Percentiles rank a stretch among this genome's conserved stretches.
Evolutionary conservation across 2,329 filamentous ascomycete genomes (phyloP).

Genomic region (Neurospora crassa): DNA sequence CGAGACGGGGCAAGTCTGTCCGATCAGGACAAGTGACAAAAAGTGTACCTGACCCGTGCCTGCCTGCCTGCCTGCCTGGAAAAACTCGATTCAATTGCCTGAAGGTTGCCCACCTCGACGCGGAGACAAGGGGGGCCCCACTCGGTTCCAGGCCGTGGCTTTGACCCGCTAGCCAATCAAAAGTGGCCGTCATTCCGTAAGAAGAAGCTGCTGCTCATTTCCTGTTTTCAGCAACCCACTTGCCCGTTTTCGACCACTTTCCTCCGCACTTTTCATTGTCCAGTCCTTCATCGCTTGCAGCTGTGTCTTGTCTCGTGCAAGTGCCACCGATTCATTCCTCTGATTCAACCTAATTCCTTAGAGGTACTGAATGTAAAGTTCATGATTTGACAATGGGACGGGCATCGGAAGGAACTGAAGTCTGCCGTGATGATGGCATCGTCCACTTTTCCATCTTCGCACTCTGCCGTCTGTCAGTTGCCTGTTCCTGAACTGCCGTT

Average conservation of each 20-base stretch:
- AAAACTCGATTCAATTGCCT: not conserved
- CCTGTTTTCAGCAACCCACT: conserved; percentile 10
- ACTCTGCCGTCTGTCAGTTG: not conserved
- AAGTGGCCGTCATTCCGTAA: conserved; percentile 17
- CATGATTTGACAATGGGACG: not conserved
- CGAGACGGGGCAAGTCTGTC: not conserved
- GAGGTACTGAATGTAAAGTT: not conserved
- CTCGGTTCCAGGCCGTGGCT: not conserved
- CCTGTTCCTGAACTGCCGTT: not conserved
- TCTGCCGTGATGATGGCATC: not conserved
- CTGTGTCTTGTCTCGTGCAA: not conserved
- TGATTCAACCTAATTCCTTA: not conserved
- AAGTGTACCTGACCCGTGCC: not conserved
- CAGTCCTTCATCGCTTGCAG: not conserved
- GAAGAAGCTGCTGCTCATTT: conserved; percentile 17
- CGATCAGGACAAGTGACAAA: not conserved
- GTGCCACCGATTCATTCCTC: not conserved
- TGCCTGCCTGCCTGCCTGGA: not conserved
- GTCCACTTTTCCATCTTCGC: not conserved
- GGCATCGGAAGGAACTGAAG: not conserved
- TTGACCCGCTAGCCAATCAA: conserved; percentile 14
- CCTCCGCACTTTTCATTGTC: not conserved
- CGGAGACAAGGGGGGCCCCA: not conserved
- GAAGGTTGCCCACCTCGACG: not conserved
- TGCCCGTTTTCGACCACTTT: conserved; percentile 10